These are phyloP conservation scores for Phanerochaete sordida DNA, from an alignment of 768 basidiomycete genomes.

Conservation along the genomic window DNA sequence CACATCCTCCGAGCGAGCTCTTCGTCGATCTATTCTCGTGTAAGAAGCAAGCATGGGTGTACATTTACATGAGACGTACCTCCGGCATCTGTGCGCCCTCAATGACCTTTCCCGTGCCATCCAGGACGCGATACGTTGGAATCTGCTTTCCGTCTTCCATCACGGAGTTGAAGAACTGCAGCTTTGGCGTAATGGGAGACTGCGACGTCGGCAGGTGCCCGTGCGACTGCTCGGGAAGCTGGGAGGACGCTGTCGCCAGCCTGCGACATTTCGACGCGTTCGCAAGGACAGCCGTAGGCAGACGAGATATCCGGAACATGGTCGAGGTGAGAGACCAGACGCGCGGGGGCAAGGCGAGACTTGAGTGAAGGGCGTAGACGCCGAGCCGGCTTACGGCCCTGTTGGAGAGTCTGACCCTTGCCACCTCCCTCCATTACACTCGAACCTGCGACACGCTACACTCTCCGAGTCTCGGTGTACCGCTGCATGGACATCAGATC, in stretches of 20 bases:
- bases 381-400: neutral
- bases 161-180: constrained; percentile 81
- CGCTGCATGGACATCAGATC: constrained; percentile 5
- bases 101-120: constrained; percentile 70
- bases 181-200: constrained; percentile 65
- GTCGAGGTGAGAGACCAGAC: constrained; percentile 8
- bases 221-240: constrained; percentile 21
- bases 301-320: constrained; percentile 21
- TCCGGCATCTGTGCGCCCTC: constrained; percentile 75
- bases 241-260: constrained; percentile 9
- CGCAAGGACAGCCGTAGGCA: neutral
- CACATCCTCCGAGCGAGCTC: constrained; percentile 62
- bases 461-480: neutral
- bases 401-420: neutral
- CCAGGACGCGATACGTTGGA: constrained; percentile 84
- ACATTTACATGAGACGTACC: constrained; percentile 35
- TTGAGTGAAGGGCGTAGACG: neutral
- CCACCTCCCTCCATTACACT: neutral
- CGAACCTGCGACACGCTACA: neutral
- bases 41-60: constrained; percentile 7
- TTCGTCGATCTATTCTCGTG: constrained; percentile 42
- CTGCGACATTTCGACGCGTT: neutral
- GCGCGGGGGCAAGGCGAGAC: neutral
- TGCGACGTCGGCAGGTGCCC: constrained; percentile 39
- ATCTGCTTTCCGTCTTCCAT: constrained; percentile 58